Conservation (phyloP, 164 flowering plant genomes). For the Berberis vulgaris region DNA sequence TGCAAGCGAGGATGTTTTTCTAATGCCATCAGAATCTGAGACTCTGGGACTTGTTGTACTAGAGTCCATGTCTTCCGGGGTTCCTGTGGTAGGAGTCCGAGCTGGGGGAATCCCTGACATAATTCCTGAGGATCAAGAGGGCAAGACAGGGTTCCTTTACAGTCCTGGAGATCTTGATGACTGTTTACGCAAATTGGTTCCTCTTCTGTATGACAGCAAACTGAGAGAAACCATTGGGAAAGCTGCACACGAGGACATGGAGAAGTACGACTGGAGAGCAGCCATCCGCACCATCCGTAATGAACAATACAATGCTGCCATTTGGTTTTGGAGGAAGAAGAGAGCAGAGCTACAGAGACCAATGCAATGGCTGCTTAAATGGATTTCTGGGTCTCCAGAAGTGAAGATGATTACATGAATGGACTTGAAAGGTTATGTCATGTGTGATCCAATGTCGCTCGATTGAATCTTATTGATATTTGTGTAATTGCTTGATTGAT, state of each 20-base stretch:
- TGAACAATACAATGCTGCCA: constrained; percentile 89
- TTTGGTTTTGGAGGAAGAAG: constrained; percentile 96
- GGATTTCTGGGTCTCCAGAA: constrained; percentile 46
- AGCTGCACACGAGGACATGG: constrained; percentile 85
- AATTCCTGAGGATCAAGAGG: constrained; percentile 72
- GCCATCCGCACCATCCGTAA: constrained; percentile 78
- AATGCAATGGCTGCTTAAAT: constrained; percentile 51
- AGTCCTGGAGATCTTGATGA: constrained; percentile 82
- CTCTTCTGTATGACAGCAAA: constrained; percentile 38
- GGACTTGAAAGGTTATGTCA: no score
- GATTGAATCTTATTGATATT: no score
- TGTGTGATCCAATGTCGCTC: no score
- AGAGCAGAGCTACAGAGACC: constrained; percentile 62
- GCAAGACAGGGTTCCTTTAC: constrained; percentile 65
- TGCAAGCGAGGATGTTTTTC: constrained; percentile 92
- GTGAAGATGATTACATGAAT: constrained; percentile 6
- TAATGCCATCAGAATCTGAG: constrained; percentile 99
- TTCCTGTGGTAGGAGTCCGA: constrained; percentile 90
- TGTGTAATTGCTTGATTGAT: no score
- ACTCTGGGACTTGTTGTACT: constrained; percentile 95
- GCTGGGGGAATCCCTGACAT: constrained; percentile 96
- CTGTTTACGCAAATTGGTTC: constrained; percentile 68
- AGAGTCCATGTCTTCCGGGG: constrained; percentile 95
- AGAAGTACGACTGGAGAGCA: constrained; percentile 89
- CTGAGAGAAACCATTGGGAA: constrained; percentile 67